Evolutionary conservation across 2,329 filamentous ascomycete genomes (phyloP), one percentile per base, ranked within the genome.

Genomic region (Aspergillus ochraceoroseus): DNA sequence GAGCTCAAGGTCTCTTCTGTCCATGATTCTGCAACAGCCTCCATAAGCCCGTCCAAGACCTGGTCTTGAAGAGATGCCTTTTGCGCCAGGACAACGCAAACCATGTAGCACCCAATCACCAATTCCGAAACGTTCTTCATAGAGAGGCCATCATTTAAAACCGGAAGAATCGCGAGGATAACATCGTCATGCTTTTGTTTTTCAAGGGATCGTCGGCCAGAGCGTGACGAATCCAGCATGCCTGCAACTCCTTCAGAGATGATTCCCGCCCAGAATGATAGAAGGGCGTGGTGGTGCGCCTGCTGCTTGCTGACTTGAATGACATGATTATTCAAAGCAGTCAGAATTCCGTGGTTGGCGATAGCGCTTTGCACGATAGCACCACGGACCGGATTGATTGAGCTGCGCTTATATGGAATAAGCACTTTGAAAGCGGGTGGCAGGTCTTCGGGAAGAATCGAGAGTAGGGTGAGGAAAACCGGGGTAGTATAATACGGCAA

Each of bases 231-330:
- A 55, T 94, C 87, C 43, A 96, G 68, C 71, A 92, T 87, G 19
- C 81, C 83, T 48, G 86, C 85, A 43, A 94, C 75, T 7, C 89
- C 82, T 65, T 98, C 89, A 0, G 87, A 87, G 62, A 85, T 82
- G 36, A 95, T 74, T 31, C 87, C 84, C 3, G 85, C 87, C 90
- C 92, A 98, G 61, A 98, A 95, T 0, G 86, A 83, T 39, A 95
- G 68, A 44, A 95, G 69, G 1, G 81, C 79, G 26, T 86, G 79
- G 53, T 92, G 85, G 38, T 90, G 81, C 43, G 86, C 82, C 38
- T 80, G 77, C 27, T 77, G 72, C 38, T 79, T 77, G 58, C 87
- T 83, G 15, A 85, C 80, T 43, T 82, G 79, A 18, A 95, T 69
- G 8, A 87, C 82, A 65, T 94, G 87, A 40, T 79, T 72, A 53